Base-by-base conservation (phyloP, 2,329 filamentous ascomycete species). In the Apiospora koreana region DNA sequence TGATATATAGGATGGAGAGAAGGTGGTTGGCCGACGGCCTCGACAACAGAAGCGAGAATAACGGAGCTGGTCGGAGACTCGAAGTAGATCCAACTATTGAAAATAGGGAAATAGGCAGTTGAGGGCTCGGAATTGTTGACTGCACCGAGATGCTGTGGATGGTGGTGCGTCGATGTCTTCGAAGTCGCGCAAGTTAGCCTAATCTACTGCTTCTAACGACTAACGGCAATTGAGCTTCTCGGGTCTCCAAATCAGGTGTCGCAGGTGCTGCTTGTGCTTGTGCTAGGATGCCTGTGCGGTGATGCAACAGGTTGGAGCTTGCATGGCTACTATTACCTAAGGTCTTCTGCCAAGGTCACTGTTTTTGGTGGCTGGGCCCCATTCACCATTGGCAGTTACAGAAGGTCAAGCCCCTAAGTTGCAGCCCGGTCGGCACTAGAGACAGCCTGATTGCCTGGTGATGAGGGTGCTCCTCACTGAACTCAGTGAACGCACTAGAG, bases 231-330 rank as follows among this genome's bases (percentile, higher is more conserved):
- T 31, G 50, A 58, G 50, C 50, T 58, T 58, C 14, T 31, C 25
- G 48, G 50, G 50, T 35, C 50, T 35, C 16, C 50, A 58, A 58
- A 21, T 35, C 50, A 58, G 7, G 50, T 58, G 50, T 58, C 50
- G 50, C 50, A 58, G 50, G 28, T 58, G 50, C 16, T 58, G 50
- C 28, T 58, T 54, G 41, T 43, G 48, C 48, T 58, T 28, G 25
- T 31, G 28, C 50, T 58, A 31, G 50, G 50, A 58, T 62, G 54
- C 28, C 54, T 62, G 54, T 62, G 54, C 54, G 31, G 54, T 62
- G 54, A 62, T 62, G 54, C 54, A 62, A 62, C 54, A 38, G 54
- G 18, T 38, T 62, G 54, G 54, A 62, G 54, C 54, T 62, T 62
- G 28, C 28, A 62, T 62, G 50, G 12, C 28, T 14, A 18, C 50